These are phyloP conservation scores for Rhizopus stolonifer DNA, from an alignment of 371 early-diverging fungal genomes.

Conservation along the genomic window DNA sequence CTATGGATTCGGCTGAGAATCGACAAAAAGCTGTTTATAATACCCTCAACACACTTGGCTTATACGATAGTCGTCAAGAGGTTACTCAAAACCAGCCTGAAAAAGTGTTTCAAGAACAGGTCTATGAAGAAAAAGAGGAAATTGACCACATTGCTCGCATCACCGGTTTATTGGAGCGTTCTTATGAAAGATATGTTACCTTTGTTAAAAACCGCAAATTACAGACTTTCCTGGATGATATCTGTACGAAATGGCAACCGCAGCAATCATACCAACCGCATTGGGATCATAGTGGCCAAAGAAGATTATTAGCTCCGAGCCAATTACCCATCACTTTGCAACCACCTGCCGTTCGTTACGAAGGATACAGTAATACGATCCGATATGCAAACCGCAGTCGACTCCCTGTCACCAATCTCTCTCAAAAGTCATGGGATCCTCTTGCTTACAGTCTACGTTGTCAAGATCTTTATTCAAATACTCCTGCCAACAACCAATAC, in stretches of 20 bases:
- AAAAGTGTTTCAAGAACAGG: no score
- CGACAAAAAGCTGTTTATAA: constrained; percentile 23
- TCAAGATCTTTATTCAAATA: constrained; percentile 8
- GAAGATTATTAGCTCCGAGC: neutral
- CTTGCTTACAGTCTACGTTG: constrained; percentile 24
- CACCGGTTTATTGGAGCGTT: neutral
- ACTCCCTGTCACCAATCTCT: constrained; percentile 22
- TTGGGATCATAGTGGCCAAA: neutral
- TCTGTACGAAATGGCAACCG: neutral
- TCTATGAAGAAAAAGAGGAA: neutral
- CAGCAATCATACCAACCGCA: constrained; percentile 14
- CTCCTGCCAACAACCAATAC: neutral
- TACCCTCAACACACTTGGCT: constrained; percentile 26
- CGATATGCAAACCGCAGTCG: neutral
- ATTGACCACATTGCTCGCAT: neutral
- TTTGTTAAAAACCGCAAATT: neutral
- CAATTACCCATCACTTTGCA: neutral
- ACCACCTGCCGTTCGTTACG: neutral
- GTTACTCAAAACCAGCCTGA: neutral
- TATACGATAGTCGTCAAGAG: constrained; percentile 12
- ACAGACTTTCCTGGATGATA: neutral
- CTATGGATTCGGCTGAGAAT: constrained; percentile 20
- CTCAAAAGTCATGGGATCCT: constrained; percentile 31
- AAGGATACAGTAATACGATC: no score
- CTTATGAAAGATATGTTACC: neutral